These are phyloP conservation scores for Caryopteris hybrid DNA, from an alignment of 305 asterid species.

Conservation along the genomic window DNA sequence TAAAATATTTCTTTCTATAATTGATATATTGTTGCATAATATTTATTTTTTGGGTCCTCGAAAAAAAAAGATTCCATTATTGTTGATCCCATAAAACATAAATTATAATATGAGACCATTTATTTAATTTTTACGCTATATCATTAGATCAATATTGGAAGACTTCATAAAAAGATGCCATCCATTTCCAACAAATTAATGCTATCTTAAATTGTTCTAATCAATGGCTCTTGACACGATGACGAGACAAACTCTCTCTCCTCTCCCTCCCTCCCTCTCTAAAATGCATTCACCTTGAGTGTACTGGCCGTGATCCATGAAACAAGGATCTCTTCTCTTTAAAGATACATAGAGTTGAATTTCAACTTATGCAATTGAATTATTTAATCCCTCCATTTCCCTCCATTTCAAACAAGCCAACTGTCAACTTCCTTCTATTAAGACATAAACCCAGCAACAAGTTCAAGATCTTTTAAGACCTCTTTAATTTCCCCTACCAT, in stretches of 20 bases:
- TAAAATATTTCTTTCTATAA: no score
- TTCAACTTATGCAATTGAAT: conserved; percentile 20
- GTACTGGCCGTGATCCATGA: conserved; percentile 64
- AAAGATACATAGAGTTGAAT: conserved; percentile 15
- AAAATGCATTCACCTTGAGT: conserved; percentile 35
- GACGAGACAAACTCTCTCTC: conserved; percentile 19
- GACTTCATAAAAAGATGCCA: conserved; percentile 8
- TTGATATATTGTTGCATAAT: no score
- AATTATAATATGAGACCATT: no score
- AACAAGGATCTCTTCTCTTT: conserved; percentile 77
- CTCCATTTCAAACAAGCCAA: conserved; percentile 38
- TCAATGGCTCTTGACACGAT: conserved; percentile 38
- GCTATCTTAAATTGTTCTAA: conserved; percentile 15
- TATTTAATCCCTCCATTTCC: conserved; percentile 27
- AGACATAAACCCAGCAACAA: conserved; percentile 7
- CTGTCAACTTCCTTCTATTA: conserved; percentile 23
- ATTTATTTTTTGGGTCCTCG: no score
- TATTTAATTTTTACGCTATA: not conserved
- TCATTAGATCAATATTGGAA: not conserved
- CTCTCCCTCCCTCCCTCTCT: not conserved
- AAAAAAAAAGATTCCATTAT: no score
- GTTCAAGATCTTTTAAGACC: conserved; percentile 3
- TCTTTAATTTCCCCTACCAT: conserved; percentile 3
- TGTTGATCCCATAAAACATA: no score
- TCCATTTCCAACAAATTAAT: conserved; percentile 22